These are phyloP conservation scores for Chondrus crispus DNA, from an alignment of 23 red algal genomes.

Conservation along the genomic window DNA sequence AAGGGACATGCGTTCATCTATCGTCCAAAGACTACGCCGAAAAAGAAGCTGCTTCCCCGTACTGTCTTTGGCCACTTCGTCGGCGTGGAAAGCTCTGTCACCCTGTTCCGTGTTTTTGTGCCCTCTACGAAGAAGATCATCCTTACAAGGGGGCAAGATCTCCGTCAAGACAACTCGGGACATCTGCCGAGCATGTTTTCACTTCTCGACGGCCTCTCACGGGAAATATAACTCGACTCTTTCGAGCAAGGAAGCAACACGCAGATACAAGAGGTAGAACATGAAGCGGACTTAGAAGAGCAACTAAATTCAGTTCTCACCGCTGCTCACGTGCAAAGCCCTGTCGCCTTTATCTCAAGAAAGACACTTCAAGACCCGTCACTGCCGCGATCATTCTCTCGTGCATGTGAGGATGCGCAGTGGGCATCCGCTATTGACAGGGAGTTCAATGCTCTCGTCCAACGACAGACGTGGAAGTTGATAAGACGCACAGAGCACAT, in stretches of 20 bases:
- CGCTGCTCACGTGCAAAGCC: too few species aligned
- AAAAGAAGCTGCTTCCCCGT: constrained; percentile 11
- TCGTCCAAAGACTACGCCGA: not conserved
- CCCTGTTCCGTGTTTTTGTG: not conserved
- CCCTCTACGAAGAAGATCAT: not conserved
- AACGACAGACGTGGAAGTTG: constrained; percentile 6
- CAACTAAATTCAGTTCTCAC: too few species aligned
- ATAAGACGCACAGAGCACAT: not conserved
- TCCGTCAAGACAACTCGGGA: not conserved
- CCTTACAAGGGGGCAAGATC: not conserved
- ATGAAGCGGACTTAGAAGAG: too few species aligned
- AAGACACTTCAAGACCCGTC: too few species aligned
- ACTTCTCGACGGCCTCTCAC: not conserved
- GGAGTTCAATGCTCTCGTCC: not conserved
- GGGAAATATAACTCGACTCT: too few species aligned
- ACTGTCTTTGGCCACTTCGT: not conserved
- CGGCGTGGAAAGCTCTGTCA: not conserved
- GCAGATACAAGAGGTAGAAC: too few species aligned
- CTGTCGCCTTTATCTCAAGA: too few species aligned
- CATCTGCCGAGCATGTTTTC: not conserved
- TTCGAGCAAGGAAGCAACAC: too few species aligned
- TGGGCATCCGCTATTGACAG: constrained; percentile 34
- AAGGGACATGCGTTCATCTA: not conserved
- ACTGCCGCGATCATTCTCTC: too few species aligned
- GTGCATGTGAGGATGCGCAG: too few species aligned